Base-by-base conservation (phyloP, 306 rosid genomes). In the Gastrolobium bilobum region DNA sequence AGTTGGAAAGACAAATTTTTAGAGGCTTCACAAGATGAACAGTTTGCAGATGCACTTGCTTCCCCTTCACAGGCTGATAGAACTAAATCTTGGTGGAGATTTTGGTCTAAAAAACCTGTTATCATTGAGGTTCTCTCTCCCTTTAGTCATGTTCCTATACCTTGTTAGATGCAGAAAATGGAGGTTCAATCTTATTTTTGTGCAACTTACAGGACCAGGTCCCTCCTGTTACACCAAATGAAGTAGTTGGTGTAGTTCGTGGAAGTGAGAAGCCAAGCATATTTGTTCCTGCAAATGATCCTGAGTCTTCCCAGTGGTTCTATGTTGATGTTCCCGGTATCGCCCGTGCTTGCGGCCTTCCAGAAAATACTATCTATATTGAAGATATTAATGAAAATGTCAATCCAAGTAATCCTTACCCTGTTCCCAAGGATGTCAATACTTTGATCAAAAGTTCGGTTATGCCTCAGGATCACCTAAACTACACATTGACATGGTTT, bases 221-320 rank as follows among this genome's bases (percentile, higher is more conserved):
- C 60, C 87, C 87, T 50, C 80, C 85, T 34, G 62, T 71, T 75
- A 73, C 88, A 63, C 87, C 89, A 63, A 53, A 46, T 35, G 91
- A 90, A 84, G 90, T 95, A 40, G 86, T 91, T 57, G 98, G 99
- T 11, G 89, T 91, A 33, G 87, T 92, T 73, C 98, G 99, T 7
- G 91, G 87, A 83, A 95, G 99, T 73, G 99, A 95, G 82, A 92
- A 90, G 81, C 99, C 98, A 30, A 95, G 96, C 83, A 91, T 95
- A 77, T 95, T 92, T 82, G 98, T 95, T 76, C 99, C 99, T 26
- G 93, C 92, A 71, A 95, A 95, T 70, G 99, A 95, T 77, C 98
- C 94, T 0, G 81, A 14, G 63, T 86, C 96, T 68, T 63, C 77
- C 65, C 99, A 95, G 54, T 95, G 99, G 99, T 95, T 95, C 89